A percentile compares a stretch with the other conserved stretches of the same genome.
These are phyloP conservation scores for Serpula lacrymans DNA, from an alignment of 768 basidiomycete genomes.

Conservation along the genomic window DNA sequence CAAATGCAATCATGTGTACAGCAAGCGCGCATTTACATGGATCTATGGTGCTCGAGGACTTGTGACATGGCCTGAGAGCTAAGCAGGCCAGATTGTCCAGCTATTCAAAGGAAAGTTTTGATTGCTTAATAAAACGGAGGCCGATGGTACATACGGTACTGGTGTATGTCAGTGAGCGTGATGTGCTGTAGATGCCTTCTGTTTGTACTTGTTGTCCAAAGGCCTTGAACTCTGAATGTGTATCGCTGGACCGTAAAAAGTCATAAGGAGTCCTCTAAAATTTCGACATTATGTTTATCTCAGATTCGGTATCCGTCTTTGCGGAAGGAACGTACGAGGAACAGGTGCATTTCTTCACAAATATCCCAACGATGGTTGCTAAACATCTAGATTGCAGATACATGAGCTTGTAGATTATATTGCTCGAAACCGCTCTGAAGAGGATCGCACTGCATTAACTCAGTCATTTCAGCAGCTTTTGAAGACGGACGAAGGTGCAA, in stretches of 20 bases:
- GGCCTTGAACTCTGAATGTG: slow-evolving; percentile 7
- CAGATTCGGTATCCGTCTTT: slow-evolving; percentile 81
- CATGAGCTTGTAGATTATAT: slow-evolving; percentile 77
- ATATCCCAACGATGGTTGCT: not conserved
- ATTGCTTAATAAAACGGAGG: too few species aligned
- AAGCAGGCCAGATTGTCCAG: too few species aligned
- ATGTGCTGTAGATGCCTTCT: too few species aligned
- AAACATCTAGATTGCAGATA: slow-evolving; percentile 42
- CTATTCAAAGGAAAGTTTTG: too few species aligned
- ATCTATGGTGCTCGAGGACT: too few species aligned
- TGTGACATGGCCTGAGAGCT: too few species aligned
- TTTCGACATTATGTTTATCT: slow-evolving; percentile 49
- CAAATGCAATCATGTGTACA: too few species aligned
- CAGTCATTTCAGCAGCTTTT: slow-evolving; percentile 65
- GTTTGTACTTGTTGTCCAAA: slow-evolving; percentile 18
- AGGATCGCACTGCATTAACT: slow-evolving; percentile 58
- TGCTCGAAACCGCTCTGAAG: slow-evolving; percentile 62
- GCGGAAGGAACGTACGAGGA: slow-evolving; percentile 88
- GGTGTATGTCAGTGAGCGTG: too few species aligned
- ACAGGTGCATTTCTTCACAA: slow-evolving; percentile 60
- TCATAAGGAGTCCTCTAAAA: slow-evolving; percentile 10
- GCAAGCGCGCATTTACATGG: too few species aligned
- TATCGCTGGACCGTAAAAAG: slow-evolving; percentile 2
- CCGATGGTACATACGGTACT: too few species aligned
- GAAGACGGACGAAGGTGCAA: slow-evolving; percentile 47